Evolutionary conservation across 345 rosid genomes (phyloP).

Genomic region (Ceriops decandra): DNA sequence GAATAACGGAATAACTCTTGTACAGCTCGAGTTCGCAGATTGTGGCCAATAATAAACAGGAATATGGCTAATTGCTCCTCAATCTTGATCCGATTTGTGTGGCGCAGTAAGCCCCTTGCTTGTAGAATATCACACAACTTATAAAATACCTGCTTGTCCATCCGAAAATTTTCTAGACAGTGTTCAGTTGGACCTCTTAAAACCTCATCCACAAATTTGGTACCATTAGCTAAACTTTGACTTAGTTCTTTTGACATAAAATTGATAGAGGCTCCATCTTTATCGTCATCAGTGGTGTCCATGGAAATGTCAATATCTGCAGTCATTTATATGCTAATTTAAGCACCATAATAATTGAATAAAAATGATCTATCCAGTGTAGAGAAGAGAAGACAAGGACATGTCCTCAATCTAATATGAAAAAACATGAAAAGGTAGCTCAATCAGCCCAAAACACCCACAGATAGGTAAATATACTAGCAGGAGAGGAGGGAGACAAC

Average conservation of each 20-base stretch:
- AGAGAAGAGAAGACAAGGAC: not conserved
- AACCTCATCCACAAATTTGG: constrained; percentile 76
- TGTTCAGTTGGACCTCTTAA: constrained; percentile 58
- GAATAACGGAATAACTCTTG: constrained; percentile 74
- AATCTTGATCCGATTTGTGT: constrained; percentile 80
- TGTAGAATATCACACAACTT: constrained; percentile 76
- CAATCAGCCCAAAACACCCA: no score
- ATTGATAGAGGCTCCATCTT: constrained; percentile 38
- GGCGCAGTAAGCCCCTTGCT: constrained; percentile 71
- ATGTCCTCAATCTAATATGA: no score
- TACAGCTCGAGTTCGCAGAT: constrained; percentile 81
- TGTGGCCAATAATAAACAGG: constrained; percentile 79
- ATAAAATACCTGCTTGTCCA: constrained; percentile 82
- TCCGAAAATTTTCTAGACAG: constrained; percentile 77
- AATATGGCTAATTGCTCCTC: constrained; percentile 91
- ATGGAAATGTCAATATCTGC: constrained; percentile 36
- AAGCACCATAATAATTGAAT: not conserved
- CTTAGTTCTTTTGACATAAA: constrained; percentile 42
- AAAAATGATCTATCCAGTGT: not conserved
- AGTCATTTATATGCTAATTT: constrained; percentile 2
- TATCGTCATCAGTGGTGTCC: constrained; percentile 61
- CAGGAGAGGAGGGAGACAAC: no score
- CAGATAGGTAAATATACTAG: no score
- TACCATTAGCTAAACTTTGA: constrained; percentile 36
- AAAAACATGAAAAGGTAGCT: no score